phyloP scores from a whole-genome alignment of 1,284 basidiomycete genomes.

The Trametes polyzona region DNA sequence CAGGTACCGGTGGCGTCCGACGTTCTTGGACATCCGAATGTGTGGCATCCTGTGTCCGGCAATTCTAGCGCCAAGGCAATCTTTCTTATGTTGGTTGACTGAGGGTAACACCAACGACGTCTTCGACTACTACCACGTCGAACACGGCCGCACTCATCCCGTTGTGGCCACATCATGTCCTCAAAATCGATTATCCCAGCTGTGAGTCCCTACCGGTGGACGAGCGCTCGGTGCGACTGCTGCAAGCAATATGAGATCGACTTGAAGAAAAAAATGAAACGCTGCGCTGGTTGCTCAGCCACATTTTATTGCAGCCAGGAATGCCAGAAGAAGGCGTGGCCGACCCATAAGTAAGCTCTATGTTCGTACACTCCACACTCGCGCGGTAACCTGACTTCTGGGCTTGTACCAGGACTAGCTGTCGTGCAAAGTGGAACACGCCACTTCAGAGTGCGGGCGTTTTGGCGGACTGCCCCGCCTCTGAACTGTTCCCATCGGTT shows the following conservation, averaged over 20 bases:
- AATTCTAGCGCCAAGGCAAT: no score
- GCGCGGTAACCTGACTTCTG: background rate
- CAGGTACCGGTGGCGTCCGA: no score
- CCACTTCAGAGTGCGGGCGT: background rate
- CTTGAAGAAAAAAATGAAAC: background rate
- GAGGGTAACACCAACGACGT: no score
- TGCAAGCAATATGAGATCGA: background rate
- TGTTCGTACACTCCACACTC: no score
- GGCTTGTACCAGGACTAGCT: background rate
- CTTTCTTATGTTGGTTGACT: no score
- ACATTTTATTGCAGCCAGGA: constrained; percentile 3
- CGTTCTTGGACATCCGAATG: no score
- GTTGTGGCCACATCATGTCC: no score
- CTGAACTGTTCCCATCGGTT: background rate
- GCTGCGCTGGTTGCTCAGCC: background rate
- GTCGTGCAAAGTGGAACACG: background rate
- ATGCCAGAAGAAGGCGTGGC: constrained; percentile 7
- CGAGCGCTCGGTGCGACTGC: background rate
- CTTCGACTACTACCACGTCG: no score
- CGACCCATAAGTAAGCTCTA: background rate
- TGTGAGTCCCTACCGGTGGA: no score
- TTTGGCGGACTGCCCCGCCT: no score
- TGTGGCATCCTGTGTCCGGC: no score
- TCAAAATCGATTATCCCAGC: background rate
- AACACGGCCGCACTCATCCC: no score